A percentile compares a stretch with the other conserved stretches of the same genome.
phyloP scores from a whole-genome alignment of 805 yeast species.

The Metschnikowia shivogae region DNA sequence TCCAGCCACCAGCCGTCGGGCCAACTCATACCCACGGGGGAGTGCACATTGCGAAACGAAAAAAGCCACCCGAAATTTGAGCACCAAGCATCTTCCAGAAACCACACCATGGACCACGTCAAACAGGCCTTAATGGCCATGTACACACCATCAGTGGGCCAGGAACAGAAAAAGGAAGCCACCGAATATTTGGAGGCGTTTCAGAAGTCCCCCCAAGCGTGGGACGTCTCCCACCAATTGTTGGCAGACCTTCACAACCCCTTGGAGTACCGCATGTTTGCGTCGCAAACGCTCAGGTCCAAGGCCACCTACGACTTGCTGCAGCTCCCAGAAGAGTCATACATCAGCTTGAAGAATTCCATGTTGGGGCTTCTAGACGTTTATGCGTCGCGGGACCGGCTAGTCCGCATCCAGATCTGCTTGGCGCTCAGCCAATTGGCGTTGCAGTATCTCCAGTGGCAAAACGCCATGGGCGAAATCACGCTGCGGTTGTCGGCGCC shows the following conservation, averaged over 20 bases:
- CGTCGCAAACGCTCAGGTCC: constrained; percentile 86
- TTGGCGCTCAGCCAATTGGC: constrained; percentile 79
- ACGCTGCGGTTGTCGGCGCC: constrained; percentile 43
- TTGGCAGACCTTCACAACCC: constrained; percentile 36
- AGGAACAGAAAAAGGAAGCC: constrained; percentile 47
- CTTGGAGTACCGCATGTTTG: constrained; percentile 68
- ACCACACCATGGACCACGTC: constrained; percentile 25
- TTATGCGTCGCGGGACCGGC: constrained; percentile 40
- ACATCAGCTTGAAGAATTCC: constrained; percentile 61
- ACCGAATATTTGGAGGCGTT: constrained; percentile 65
- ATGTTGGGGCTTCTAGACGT: constrained; percentile 53
- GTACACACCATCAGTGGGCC: constrained; percentile 39
- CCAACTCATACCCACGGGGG: too few species aligned
- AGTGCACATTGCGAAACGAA: too few species aligned
- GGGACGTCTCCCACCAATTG: constrained; percentile 64
- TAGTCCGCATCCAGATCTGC: constrained; percentile 79
- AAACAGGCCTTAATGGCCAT: constrained; percentile 46
- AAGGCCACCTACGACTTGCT: constrained; percentile 76
- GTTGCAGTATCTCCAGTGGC: constrained; percentile 74
- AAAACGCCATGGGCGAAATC: constrained; percentile 63
- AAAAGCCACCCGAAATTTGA: too few species aligned
- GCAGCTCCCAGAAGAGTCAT: constrained; percentile 58
- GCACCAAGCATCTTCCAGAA: background rate
- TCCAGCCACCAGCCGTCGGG: too few species aligned
- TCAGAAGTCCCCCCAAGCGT: constrained; percentile 79